phyloP scores from a whole-genome alignment of 2,329 filamentous ascomycete genomes.

The Fusarium devonianum region DNA sequence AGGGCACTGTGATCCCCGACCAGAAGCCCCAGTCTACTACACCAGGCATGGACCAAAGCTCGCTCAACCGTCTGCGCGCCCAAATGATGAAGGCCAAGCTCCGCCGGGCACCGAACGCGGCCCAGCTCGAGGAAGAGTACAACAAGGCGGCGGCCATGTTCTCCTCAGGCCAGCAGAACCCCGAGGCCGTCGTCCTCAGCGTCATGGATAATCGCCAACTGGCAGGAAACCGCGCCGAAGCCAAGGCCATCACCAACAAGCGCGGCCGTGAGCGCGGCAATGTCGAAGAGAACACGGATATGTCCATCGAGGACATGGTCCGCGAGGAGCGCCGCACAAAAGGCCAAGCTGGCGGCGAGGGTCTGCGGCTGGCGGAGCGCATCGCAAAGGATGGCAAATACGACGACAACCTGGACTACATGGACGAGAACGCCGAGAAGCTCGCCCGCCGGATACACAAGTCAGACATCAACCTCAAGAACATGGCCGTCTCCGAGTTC shows the following conservation, averaged over 20 bases:
- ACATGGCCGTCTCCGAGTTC: slow-evolving; percentile 84
- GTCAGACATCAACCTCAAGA: slow-evolving; percentile 86
- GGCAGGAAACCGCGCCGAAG: slow-evolving; percentile 75
- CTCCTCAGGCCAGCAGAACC: slow-evolving; percentile 63
- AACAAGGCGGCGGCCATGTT: slow-evolving; percentile 74
- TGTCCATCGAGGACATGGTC: slow-evolving; percentile 97
- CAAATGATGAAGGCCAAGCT: slow-evolving; percentile 97
- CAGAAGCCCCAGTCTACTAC: slow-evolving; percentile 47
- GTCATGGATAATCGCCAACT: slow-evolving; percentile 91
- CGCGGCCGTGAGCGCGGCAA: slow-evolving; percentile 83
- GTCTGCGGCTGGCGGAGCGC: slow-evolving; percentile 82
- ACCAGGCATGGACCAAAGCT: slow-evolving; percentile 72
- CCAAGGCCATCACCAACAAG: slow-evolving; percentile 79
- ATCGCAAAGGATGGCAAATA: slow-evolving; percentile 95
- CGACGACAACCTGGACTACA: slow-evolving; percentile 91
- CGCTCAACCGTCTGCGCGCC: slow-evolving; percentile 87
- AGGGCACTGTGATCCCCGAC: slow-evolving; percentile 64
- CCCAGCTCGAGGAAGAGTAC: slow-evolving; percentile 83
- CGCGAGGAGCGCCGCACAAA: slow-evolving; percentile 89
- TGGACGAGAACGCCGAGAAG: slow-evolving; percentile 94
- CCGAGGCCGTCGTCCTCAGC: slow-evolving; percentile 74
- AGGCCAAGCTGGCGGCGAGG: slow-evolving; percentile 79
- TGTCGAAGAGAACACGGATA: slow-evolving; percentile 91
- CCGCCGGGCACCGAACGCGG: slow-evolving; percentile 76
- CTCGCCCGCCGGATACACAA: slow-evolving; percentile 88